These are phyloP conservation scores for Warburgia ugandensis DNA, from an alignment of 164 flowering plant species.

Conservation along the genomic window DNA sequence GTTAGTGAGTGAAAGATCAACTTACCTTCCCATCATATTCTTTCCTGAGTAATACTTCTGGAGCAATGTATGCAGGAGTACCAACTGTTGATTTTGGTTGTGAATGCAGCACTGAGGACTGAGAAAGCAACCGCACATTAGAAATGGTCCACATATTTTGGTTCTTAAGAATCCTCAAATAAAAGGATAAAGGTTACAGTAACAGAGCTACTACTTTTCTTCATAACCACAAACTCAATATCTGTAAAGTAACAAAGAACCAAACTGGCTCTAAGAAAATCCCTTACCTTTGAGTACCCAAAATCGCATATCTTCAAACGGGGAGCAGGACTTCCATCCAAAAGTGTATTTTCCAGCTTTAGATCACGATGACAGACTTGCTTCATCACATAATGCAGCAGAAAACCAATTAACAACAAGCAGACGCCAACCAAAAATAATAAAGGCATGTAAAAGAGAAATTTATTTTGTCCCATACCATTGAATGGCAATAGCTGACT, in stretches of 20 bases:
- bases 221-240: no score
- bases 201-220: no score
- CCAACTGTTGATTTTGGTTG: slow-evolving; percentile 98
- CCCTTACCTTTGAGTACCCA: slow-evolving; percentile 93
- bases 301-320: slow-evolving; percentile 90
- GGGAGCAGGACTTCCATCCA: slow-evolving; percentile 93
- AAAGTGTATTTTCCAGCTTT: slow-evolving; percentile 80
- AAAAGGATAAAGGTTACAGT: no score
- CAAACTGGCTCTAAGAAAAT: no score
- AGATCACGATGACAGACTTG: slow-evolving; percentile 93
- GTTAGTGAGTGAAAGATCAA: background rate
- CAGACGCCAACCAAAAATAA: no score
- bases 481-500: slow-evolving; percentile 83
- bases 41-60: slow-evolving; percentile 76
- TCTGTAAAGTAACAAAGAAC: no score
- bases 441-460: slow-evolving; percentile 2
- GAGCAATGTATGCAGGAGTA: slow-evolving; percentile 90
- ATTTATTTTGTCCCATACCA: slow-evolving; percentile 35
- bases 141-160: no score
- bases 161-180: no score
- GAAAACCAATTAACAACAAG: no score
- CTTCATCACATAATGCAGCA: slow-evolving; percentile 43
- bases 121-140: slow-evolving; percentile 15
- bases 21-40: slow-evolving; percentile 92
- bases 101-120: slow-evolving; percentile 96